Conservation (phyloP, 305 asterid genomes). For the Euphrasia arctica region DNA sequence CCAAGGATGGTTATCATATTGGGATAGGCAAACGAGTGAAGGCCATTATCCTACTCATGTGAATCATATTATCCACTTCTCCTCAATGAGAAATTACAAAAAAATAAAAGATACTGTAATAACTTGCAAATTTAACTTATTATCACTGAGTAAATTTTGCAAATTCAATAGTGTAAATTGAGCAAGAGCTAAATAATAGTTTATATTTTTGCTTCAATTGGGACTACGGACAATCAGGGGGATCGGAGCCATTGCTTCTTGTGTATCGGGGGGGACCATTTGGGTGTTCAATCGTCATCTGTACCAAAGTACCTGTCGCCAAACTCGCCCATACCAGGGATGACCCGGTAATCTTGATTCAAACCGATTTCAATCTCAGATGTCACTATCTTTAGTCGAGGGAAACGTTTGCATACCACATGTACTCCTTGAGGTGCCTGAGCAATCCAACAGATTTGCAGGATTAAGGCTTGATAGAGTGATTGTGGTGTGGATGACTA, state of each 20-base stretch:
- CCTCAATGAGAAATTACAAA: background rate
- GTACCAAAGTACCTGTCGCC: constrained; percentile 97
- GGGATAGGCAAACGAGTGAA: constrained; percentile 59
- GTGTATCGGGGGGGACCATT: background rate
- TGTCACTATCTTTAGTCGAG: constrained; percentile 88
- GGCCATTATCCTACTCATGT: constrained; percentile 27
- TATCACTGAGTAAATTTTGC: background rate
- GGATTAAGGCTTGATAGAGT: no score
- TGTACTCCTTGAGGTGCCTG: constrained; percentile 29
- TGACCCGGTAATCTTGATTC: constrained; percentile 76
- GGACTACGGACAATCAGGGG: constrained; percentile 15
- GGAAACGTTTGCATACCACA: constrained; percentile 84
- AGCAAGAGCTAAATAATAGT: constrained; percentile 17
- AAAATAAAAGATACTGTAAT: no score
- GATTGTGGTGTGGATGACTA: no score
- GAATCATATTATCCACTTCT: background rate
- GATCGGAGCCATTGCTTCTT: constrained; percentile 11
- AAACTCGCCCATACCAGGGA: constrained; percentile 98
- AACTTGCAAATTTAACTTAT: background rate
- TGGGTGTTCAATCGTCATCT: constrained; percentile 56
- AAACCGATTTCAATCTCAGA: constrained; percentile 92
- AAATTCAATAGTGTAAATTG: constrained; percentile 9
- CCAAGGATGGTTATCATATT: constrained; percentile 57
- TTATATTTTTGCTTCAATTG: constrained; percentile 14
- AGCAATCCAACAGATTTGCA: no score